Evolutionary conservation across 163 green algal species (phyloP).

Genomic region (Chlorella variabilis): DNA sequence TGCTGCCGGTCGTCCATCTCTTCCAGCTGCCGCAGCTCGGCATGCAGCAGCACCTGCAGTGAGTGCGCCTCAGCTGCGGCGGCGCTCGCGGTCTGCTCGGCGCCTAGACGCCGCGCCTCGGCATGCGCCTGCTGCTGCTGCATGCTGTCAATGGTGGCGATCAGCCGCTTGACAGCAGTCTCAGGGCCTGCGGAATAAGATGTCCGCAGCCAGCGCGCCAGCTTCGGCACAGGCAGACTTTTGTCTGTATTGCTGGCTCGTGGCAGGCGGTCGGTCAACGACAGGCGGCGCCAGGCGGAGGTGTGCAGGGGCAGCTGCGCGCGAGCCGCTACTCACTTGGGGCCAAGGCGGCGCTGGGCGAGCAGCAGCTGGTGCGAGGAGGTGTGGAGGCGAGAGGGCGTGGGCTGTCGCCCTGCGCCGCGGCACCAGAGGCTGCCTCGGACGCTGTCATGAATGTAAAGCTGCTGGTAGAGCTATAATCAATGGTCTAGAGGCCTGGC

Average conservation of each 20-base stretch:
- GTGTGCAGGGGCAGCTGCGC: neutral
- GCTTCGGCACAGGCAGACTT: too few species aligned
- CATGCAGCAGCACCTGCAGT: conserved; percentile 15
- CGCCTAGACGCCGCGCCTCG: conserved; percentile 20
- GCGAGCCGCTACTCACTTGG: neutral
- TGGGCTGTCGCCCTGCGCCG: too few species aligned
- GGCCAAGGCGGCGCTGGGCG: too few species aligned
- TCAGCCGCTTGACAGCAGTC: conserved; percentile 2
- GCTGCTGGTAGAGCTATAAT: too few species aligned
- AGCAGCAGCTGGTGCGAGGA: too few species aligned
- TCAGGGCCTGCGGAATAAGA: conserved; percentile 22
- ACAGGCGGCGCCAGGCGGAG: neutral
- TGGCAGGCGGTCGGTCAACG: neutral
- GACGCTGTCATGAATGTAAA: too few species aligned
- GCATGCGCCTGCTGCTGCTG: conserved; percentile 25
- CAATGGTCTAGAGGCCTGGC: too few species aligned
- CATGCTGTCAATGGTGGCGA: conserved; percentile 17
- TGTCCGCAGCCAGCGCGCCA: too few species aligned
- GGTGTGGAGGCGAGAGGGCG: too few species aligned
- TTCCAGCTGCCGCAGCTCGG: neutral
- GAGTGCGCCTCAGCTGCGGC: neutral
- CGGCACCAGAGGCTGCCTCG: too few species aligned
- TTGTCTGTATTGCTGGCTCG: too few species aligned
- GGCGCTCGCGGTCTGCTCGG: neutral
- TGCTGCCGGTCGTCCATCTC: conserved; percentile 28